Conservation (phyloP, 2,329 filamentous ascomycete species). For the Torrubiella hemipterigena region DNA sequence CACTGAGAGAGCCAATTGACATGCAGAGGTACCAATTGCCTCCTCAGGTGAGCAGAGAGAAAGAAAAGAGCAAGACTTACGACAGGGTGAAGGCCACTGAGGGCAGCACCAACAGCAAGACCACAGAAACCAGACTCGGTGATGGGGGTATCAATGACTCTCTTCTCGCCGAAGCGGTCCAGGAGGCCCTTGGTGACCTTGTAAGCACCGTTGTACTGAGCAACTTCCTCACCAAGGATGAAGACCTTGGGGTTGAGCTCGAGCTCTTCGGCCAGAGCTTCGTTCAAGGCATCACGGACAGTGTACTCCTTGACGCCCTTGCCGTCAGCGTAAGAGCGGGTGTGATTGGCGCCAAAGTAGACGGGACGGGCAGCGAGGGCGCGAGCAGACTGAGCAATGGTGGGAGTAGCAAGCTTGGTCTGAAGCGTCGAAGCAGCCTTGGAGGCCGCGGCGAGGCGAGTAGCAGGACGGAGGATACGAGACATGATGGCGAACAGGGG, state of each 20-base stretch:
- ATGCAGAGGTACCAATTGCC: not conserved
- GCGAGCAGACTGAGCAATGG: constrained; percentile 24
- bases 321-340: constrained; percentile 40
- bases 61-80: constrained; percentile 42
- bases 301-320: constrained; percentile 79
- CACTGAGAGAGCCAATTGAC: not conserved
- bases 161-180: constrained; percentile 93
- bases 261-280: constrained; percentile 95
- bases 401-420: constrained; percentile 19
- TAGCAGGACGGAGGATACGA: constrained; percentile 38
- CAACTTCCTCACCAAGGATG: constrained; percentile 92
- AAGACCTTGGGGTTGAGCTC: constrained; percentile 92
- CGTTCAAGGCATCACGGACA: constrained; percentile 93
- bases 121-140: constrained; percentile 94
- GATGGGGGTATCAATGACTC: constrained; percentile 96
- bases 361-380: constrained; percentile 23
- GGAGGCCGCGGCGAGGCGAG: constrained; percentile 33
- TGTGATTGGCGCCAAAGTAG: constrained; percentile 23
- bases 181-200: constrained; percentile 97
- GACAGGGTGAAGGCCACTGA: constrained; percentile 87
- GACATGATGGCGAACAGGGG: constrained; percentile 26
- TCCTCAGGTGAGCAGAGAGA: not conserved
- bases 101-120: constrained; percentile 85
- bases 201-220: constrained; percentile 99
- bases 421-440: constrained; percentile 17